A percentile compares a stretch with the other conserved stretches of the same genome.
Conservation (phyloP, 2,329 filamentous ascomycete species). For the Venturiaceae sp. region DNA sequence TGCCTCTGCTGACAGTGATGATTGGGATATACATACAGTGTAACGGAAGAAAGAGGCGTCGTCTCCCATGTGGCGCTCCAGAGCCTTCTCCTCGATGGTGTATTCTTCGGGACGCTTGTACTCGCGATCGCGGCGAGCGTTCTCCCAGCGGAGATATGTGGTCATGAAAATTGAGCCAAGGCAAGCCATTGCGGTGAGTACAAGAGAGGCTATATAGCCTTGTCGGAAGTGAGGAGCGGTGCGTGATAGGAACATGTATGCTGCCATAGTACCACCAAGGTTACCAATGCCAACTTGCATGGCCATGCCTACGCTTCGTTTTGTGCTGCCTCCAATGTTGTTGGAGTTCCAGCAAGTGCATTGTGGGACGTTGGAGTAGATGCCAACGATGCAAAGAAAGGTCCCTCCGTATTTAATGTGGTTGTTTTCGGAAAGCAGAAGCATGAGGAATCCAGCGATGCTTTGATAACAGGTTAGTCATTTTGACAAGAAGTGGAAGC, state of each 20-base stretch:
- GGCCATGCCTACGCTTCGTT: slow-evolving; percentile 46
- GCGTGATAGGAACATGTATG: slow-evolving; percentile 37
- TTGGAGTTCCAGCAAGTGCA: slow-evolving; percentile 51
- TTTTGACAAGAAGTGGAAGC: too few species aligned
- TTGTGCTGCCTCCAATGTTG: slow-evolving; percentile 46
- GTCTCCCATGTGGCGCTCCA: slow-evolving; percentile 47
- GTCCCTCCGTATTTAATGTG: slow-evolving; percentile 29
- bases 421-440: slow-evolving; percentile 19
- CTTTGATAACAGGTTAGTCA: slow-evolving; percentile 7
- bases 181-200: slow-evolving; percentile 35
- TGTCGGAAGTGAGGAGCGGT: slow-evolving; percentile 33
- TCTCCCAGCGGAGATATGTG: slow-evolving; percentile 47
- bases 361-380: slow-evolving; percentile 47
- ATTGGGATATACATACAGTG: slow-evolving; percentile 16
- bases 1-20: too few species aligned
- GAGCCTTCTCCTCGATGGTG: slow-evolving; percentile 39
- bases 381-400: slow-evolving; percentile 32
- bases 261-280: slow-evolving; percentile 37
- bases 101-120: slow-evolving; percentile 26
- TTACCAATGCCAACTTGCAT: slow-evolving; percentile 45
- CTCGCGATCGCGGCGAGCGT: slow-evolving; percentile 42
- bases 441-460: slow-evolving; percentile 28
- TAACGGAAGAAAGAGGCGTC: slow-evolving; percentile 38
- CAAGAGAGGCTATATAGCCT: slow-evolving; percentile 38
- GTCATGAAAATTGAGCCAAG: slow-evolving; percentile 46